Evolutionary conservation across 345 rosid genomes (phyloP).

Genomic region (Syzygium jambos): DNA sequence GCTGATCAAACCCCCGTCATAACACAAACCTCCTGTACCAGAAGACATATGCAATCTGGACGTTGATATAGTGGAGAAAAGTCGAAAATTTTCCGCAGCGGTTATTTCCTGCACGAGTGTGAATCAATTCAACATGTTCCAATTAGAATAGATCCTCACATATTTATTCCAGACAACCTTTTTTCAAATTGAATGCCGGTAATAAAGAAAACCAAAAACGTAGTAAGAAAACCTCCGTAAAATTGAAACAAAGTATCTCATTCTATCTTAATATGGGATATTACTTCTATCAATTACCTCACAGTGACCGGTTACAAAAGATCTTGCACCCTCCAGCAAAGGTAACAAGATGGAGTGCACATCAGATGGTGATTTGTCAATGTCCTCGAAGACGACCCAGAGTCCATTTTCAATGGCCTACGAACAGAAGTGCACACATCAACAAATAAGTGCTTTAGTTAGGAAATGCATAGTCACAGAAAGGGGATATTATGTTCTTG

Average conservation of each 20-base stretch:
- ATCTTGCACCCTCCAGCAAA: conserved; percentile 69
- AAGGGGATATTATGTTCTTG: conserved; percentile 1
- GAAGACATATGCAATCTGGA: conserved; percentile 35
- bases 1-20: background rate
- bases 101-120: conserved; percentile 59
- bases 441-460: background rate
- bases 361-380: conserved; percentile 90
- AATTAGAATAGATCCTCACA: background rate
- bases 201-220: background rate
- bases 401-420: conserved; percentile 80
- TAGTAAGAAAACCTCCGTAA: background rate
- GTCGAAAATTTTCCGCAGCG: conserved; percentile 70
- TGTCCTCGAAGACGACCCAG: conserved; percentile 96
- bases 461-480: background rate
- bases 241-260: background rate
- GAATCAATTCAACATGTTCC: background rate
- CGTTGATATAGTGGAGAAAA: conserved; percentile 80
- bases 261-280: background rate
- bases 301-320: conserved; percentile 59
- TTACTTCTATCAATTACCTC: conserved; percentile 39
- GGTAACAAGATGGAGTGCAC: conserved; percentile 75
- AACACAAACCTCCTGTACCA: conserved; percentile 41
- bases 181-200: background rate
- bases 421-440: background rate
- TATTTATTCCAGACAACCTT: background rate